Evolutionary conservation across 805 yeast species (phyloP), one percentile per base, ranked within the genome.

Genomic region (Zygotorulaspora chibaensis): DNA sequence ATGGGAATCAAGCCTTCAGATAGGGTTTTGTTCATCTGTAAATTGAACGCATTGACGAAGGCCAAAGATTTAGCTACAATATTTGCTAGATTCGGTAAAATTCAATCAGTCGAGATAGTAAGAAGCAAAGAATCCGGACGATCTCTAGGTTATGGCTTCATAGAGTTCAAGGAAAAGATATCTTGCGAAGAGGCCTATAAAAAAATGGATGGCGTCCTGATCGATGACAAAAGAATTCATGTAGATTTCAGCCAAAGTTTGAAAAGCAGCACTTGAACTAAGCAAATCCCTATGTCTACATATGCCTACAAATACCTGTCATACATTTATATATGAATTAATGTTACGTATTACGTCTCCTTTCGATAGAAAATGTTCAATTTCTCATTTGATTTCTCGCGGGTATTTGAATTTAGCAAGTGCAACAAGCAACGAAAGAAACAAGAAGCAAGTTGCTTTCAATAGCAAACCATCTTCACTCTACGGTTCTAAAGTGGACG

Each of bases 191-290:
- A 56, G n/a, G 88, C 88, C 0, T 83, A 80, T 57, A 61, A 69
- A 45, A 78, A 77, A 56, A 77, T 83, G 80, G 79, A 80, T 34
- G 76, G 75, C 12, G 83, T 78, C 2, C 56, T 81, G 37, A 79
- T 83, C 31, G 89, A 83, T 57, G 88, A 83, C 45, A 59, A 75
- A 35, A 68, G 84, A 44, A 75, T 83, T 17, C 79, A 79, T 48
- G 84, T 83, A 35, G 88, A 83, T 59, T 83, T 83, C 67, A 75
- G 83, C 48, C 89, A 83, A 57, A 74, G 81, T 59, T 72, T 74
- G 8, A 50, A 45, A 38, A 44, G 26, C n/a, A 17, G 8, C 15
- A 29, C 3, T 8, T 29, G 15, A 29, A 4, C 33, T 8, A 29
- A 29, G 9, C 25, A 5, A 20, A 20, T 20, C 7, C 7, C 25